These are phyloP conservation scores for Aspergillus panamensis DNA, from an alignment of 495 filamentous ascomycete species.

Conservation along the genomic window DNA sequence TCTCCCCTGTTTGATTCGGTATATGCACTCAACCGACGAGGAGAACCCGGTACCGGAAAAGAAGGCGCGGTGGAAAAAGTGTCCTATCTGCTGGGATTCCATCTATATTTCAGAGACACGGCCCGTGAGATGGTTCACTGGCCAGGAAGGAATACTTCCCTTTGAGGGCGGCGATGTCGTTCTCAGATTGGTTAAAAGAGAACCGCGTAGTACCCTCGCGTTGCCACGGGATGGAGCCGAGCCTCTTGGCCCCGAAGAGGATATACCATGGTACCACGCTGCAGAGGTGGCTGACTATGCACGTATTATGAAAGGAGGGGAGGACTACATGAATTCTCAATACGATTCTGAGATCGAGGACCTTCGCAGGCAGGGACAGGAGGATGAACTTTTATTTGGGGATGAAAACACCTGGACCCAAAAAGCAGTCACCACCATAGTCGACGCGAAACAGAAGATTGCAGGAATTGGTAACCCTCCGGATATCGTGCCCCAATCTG, in stretches of 20 bases:
- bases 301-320: slow-evolving; percentile 89
- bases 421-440: slow-evolving; percentile 70
- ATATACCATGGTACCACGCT: slow-evolving; percentile 90
- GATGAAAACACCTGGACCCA: slow-evolving; percentile 90
- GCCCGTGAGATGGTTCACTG: slow-evolving; percentile 86
- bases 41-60: slow-evolving; percentile 59
- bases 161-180: slow-evolving; percentile 86
- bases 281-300: slow-evolving; percentile 94
- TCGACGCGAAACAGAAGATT: slow-evolving; percentile 67
- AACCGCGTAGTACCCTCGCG: slow-evolving; percentile 76
- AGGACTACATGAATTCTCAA: slow-evolving; percentile 79
- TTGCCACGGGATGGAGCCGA: slow-evolving; percentile 82
- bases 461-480: slow-evolving; percentile 71
- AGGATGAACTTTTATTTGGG: slow-evolving; percentile 90
- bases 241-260: slow-evolving; percentile 59
- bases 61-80: slow-evolving; percentile 85
- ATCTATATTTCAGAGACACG: slow-evolving; percentile 85
- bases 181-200: slow-evolving; percentile 74
- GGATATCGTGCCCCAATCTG: slow-evolving; percentile 47
- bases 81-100: slow-evolving; percentile 90
- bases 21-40: slow-evolving; percentile 84
- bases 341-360: slow-evolving; percentile 74
- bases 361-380: slow-evolving; percentile 68
- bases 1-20: slow-evolving; percentile 86
- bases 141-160: slow-evolving; percentile 77